phyloP scores from a whole-genome alignment of 805 yeast species.

The Dipodascopsis tothii region DNA sequence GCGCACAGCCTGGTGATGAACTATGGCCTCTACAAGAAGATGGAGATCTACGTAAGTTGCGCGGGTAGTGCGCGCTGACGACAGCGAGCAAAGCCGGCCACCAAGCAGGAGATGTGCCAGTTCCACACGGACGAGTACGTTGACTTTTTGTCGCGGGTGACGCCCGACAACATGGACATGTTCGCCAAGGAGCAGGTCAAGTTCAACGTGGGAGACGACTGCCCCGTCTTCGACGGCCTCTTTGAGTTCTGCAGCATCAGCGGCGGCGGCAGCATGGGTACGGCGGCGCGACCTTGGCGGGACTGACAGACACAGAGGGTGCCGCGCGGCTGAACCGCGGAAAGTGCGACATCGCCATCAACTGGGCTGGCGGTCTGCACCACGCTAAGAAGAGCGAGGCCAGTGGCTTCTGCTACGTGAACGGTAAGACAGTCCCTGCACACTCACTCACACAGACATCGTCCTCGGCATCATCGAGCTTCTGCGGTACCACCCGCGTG shows the following conservation, averaged over 20 bases:
- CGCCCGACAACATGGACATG: slow-evolving; percentile 18
- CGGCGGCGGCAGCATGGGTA: slow-evolving; percentile 86
- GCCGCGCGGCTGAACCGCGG: slow-evolving; percentile 80
- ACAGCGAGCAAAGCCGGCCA: slow-evolving; percentile 90
- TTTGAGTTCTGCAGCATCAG: slow-evolving; percentile 82
- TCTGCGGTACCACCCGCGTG: slow-evolving; percentile 83
- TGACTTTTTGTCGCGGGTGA: slow-evolving; percentile 47
- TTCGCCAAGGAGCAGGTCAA: slow-evolving; percentile 82
- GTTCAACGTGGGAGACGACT: slow-evolving; percentile 92
- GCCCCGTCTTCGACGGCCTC: slow-evolving; percentile 91
- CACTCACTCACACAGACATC: slow-evolving; percentile 46
- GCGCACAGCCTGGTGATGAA: slow-evolving; percentile 95
- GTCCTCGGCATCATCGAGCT: slow-evolving; percentile 81
- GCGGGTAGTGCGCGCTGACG: not conserved
- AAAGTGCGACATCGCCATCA: slow-evolving; percentile 89
- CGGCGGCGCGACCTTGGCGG: not conserved
- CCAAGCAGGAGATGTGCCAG: slow-evolving; percentile 95
- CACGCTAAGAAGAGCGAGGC: slow-evolving; percentile 95
- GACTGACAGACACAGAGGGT: slow-evolving; percentile 48
- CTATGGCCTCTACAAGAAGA: slow-evolving; percentile 89
- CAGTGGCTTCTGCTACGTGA: slow-evolving; percentile 88
- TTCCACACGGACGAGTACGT: slow-evolving; percentile 97
- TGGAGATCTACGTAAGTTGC: slow-evolving; percentile 68
- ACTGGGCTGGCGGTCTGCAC: slow-evolving; percentile 95
- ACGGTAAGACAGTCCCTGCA: slow-evolving; percentile 31